Conservation (phyloP, 257 asterid genomes). For the Salvia miltiorrhiza region DNA sequence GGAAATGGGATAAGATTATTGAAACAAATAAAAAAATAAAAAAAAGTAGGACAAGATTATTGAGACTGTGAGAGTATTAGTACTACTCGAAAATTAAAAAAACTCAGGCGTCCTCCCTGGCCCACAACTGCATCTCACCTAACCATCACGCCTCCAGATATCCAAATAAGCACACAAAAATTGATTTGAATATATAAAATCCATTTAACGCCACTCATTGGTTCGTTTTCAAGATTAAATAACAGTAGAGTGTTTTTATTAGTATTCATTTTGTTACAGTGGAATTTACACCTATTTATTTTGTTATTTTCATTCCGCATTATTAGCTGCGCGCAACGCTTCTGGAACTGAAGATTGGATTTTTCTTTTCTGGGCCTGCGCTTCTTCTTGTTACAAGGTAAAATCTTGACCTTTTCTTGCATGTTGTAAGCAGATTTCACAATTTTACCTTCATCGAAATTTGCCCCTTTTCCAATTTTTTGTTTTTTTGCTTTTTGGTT, state of each 20-base stretch:
- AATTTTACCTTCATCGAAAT: not conserved
- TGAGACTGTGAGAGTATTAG: too few species aligned
- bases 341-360: conserved; percentile 8
- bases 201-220: conserved; percentile 9
- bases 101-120: too few species aligned
- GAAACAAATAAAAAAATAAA: too few species aligned
- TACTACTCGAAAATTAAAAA: too few species aligned
- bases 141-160: conserved; percentile 6
- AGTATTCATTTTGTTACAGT: not conserved
- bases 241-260: conserved; percentile 3
- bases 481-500: too few species aligned
- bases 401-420: conserved; percentile 16
- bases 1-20: too few species aligned
- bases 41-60: too few species aligned
- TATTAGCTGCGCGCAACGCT: conserved; percentile 7
- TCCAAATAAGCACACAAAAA: conserved; percentile 6
- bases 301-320: not conserved
- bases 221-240: conserved; percentile 9
- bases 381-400: not conserved
- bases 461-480: not conserved
- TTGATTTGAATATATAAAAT: not conserved
- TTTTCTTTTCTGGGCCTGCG: not conserved
- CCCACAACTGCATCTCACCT: conserved; percentile 10
- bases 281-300: not conserved
- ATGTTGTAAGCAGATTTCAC: not conserved